Base-by-base conservation (phyloP, 352 stramenopile genomes). In the Globisporangium sylvaticum region DNA sequence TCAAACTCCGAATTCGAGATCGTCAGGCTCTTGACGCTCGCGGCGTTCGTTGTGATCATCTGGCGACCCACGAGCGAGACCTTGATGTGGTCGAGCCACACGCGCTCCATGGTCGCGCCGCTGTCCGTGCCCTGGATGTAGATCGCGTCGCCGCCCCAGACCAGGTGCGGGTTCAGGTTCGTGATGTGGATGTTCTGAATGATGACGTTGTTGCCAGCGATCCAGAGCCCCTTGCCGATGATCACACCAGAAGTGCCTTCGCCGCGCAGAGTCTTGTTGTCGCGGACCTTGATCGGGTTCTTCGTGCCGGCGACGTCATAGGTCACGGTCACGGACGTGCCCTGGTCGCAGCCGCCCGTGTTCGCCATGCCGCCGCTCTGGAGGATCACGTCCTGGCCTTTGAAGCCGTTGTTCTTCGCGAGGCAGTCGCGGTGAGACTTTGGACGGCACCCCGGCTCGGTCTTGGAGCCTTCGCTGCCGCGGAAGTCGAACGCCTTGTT, bases 361-460 rank as follows among this genome's bases (percentile, higher is more conserved):
- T 80, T 86, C 58, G 67, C 61, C 71, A 84, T 85, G 52, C 72
- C 75, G 20, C 77, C 78, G 20, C 65, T 74, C 64, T 83, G 73
- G 20, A 88, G 66, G 57, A 88, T 88, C 46, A 83, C 74, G 22
- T 88, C 74, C 53, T 88, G 80, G 39, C 75, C 71, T 64, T 82
- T 74, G 72, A 74, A 71, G 57, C 75, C 77, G 63, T 88, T 83
- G 64, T 84, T 85, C 62, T 83, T 81, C 61, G 70, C 72, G 60
- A 83, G 67, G 37, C 80, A 88, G 29, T 74, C 62, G 22, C 70
- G 72, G 27, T 72, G 74, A 58, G 62, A 80, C 32, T 76, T 69
- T 7, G 80, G 75, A 20, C 74, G 75, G 52, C 78, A 86, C 4
- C 74, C 78, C 3, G 58, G 68, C 64, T 88, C 80, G 5, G 80